Conservation (phyloP, 257 asterid species). For the Gynochthodes officinalis region DNA sequence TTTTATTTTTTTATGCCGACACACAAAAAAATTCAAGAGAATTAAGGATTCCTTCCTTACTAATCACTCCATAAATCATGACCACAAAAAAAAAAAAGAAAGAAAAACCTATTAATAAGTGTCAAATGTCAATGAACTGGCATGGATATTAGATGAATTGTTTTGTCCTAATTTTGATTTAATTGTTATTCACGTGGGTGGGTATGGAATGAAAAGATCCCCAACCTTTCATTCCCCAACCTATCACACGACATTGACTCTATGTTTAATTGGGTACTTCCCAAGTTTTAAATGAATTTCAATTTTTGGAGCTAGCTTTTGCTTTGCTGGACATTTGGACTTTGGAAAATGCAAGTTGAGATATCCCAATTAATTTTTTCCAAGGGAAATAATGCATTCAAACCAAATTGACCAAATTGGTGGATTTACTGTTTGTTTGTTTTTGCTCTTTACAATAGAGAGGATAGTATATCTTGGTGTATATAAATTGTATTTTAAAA, state of each 20-base stretch:
- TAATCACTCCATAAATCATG: too few species aligned
- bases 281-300: neutral
- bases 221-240: too few species aligned
- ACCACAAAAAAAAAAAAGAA: neutral
- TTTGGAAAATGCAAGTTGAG: neutral
- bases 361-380: neutral
- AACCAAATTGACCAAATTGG: too few species aligned
- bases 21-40: too few species aligned
- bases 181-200: neutral
- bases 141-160: neutral
- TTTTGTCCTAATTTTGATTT: neutral
- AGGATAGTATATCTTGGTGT: too few species aligned
- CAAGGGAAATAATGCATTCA: too few species aligned
- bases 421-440: too few species aligned
- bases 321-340: conserved; percentile 3
- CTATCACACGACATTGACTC: neutral
- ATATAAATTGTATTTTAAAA: too few species aligned
- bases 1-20: too few species aligned
- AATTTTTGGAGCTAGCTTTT: neutral
- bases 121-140: neutral
- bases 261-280: neutral
- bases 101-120: neutral
- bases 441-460: too few species aligned
- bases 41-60: too few species aligned
- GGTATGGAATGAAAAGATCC: too few species aligned